Evolutionary conservation across 371 early-diverging fungal genomes (phyloP).

Genomic region (Haplosporangium sp.): DNA sequence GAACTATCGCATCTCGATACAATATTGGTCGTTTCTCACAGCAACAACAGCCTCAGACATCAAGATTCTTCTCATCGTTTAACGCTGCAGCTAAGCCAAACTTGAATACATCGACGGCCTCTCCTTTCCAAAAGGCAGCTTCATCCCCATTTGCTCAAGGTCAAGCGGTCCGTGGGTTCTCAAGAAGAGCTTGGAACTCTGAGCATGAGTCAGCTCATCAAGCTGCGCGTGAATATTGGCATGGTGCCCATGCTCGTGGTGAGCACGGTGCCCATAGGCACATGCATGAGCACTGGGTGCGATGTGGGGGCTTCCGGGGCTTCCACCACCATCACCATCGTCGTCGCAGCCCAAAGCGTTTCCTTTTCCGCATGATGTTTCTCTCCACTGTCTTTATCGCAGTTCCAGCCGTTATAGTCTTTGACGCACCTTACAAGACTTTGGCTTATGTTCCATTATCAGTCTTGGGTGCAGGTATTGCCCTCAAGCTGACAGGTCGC

Average conservation of each 20-base stretch:
- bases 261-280: neutral
- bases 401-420: conserved; percentile 30
- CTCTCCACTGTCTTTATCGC: conserved; percentile 40
- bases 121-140: conserved; percentile 12
- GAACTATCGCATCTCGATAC: conserved; percentile 5
- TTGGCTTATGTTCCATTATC: conserved; percentile 32
- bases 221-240: conserved; percentile 17
- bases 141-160: conserved; percentile 20
- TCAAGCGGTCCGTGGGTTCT: conserved; percentile 41
- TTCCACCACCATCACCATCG: conserved; percentile 21
- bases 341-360: conserved; percentile 24
- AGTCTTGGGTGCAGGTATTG: conserved; percentile 31
- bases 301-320: conserved; percentile 23
- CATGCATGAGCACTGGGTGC: neutral
- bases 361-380: conserved; percentile 31
- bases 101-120: neutral
- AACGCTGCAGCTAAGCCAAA: neutral
- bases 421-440: conserved; percentile 24
- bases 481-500: conserved; percentile 29
- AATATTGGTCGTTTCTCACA: conserved; percentile 3
- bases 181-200: conserved; percentile 28
- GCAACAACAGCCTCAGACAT: conserved; percentile 7
- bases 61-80: conserved; percentile 31
- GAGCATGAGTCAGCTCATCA: conserved; percentile 14
- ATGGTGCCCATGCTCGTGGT: neutral